Base-by-base conservation (phyloP, 805 yeast genomes). In the Gaillardinia entomophila region DNA sequence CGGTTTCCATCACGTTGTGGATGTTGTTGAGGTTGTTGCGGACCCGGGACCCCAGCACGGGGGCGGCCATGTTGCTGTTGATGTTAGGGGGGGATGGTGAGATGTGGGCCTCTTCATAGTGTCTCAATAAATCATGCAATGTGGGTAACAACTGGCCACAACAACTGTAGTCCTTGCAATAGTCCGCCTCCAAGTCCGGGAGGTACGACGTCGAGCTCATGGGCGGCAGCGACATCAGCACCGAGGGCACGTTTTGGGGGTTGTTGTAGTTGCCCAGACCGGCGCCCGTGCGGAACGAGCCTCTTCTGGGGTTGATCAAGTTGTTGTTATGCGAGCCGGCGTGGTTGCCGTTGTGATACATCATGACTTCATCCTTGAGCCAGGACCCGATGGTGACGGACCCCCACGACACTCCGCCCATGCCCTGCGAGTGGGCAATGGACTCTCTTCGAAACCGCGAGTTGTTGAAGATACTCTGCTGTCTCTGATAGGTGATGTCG, bases 401-500 rank as follows among this genome's bases (percentile, higher is more conserved):
- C 15, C 97, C 97, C 96, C 97, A 90, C 6, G 95, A 82, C 22
- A 90, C 84, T 29, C 97, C 98, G 27, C 97, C 97, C 81, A 92
- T 85, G 8, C 97, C 97, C 55, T 87, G 96, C 2, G 96, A 82
- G 55, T 90, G 97, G 19, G 97, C 96, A 37, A 92, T 78, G 36
- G 89, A 79, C 49, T 90, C 97, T 42, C 97, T 71, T 51, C 95
- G 75, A 41, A 88, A 74, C 41, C 68, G 47, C 24, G 56, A 53
- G 39, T 47, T 51, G 47, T 60, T 62, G 43, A 65, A 60, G 26
- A 64, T 60, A 13, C 66, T 55, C 27, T 61, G 62, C 35, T 63
- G 64, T 32, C 66, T 59, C 40, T 57, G 65, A 45, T 61, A 59
- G 6, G 69, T 59, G 38, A 66, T 66, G 42, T 66, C 71, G 31